Base-by-base conservation (phyloP, 1,139 yeast species). In the Pichia sorboxylosa region DNA sequence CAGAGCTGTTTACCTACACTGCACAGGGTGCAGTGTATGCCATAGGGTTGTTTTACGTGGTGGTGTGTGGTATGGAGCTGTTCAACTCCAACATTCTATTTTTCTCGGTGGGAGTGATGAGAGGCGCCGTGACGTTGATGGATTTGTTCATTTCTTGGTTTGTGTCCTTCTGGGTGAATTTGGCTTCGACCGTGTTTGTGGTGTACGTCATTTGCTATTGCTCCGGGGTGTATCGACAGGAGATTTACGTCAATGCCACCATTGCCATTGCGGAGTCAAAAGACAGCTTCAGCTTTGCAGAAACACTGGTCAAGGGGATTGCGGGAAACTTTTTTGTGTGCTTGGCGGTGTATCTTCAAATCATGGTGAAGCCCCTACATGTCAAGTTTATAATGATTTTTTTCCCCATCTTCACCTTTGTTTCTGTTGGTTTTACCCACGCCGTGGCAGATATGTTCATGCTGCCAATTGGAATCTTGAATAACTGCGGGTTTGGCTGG, bases 401-500 rank as follows among this genome's bases (percentile, higher is more conserved):
- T 6, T 49, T 80, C 17, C 92, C 93, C 1, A 63, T 81, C 10
- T 77, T 79, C 54, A 71, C 85, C 0, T 78, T 81, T 51, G 92
- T 79, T 7, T 46, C 74, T 2, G 61, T 76, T 59, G 92, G 92
- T 0, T 81, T 73, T 52, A 73, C 83, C 5, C 93, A 82, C 49
- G 72, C 73, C 3, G 84, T 82, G 8, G 93, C 93, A 1, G 93
- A 82, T 52, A 79, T 81, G 87, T 73, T 63, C 43, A 45, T 78
- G 37, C 49, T 77, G 9, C 69, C 74, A 8, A 67, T 73, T 44
- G 93, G 83, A 0, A 57, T 79, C 46, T 63, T 81, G 31, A 76
- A 77, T 49, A 69, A 74, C 19, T 77, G 83, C 0, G 64, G 71
- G 4, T 58, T 73, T 10, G 58, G 75, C 0, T 81, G 78, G 17